Conservation (phyloP, 192 early-diverging fungal genomes). For the Neocallimastix lanati region DNA sequence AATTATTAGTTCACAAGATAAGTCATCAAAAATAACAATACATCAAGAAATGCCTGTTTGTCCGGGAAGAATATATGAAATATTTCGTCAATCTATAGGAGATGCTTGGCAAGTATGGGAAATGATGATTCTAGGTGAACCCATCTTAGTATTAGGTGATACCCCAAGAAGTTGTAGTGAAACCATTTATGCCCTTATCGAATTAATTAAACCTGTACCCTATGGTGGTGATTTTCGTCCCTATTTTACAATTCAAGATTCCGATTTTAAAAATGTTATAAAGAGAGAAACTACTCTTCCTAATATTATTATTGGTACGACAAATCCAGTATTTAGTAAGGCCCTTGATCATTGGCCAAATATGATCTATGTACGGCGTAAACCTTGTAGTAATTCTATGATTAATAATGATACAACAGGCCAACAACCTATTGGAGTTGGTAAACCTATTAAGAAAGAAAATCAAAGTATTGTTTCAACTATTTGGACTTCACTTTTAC, state of each 20-base stretch:
- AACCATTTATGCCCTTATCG: slow-evolving; percentile 61
- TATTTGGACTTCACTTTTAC: neutral
- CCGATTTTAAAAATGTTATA: slow-evolving; percentile 63
- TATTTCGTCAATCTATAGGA: slow-evolving; percentile 62
- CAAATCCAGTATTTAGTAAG: slow-evolving; percentile 85
- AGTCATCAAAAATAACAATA: neutral
- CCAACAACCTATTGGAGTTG: slow-evolving; percentile 4
- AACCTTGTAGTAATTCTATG: slow-evolving; percentile 8
- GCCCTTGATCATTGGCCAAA: slow-evolving; percentile 85
- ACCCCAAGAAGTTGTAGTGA: slow-evolving; percentile 75
- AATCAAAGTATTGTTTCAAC: slow-evolving; percentile 6
- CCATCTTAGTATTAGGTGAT: slow-evolving; percentile 73
- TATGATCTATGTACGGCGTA: slow-evolving; percentile 35
- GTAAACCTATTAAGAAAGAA: slow-evolving; percentile 8
- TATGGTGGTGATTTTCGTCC: slow-evolving; percentile 94
- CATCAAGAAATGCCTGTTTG: neutral
- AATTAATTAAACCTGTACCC: slow-evolving; percentile 82
- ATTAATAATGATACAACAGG: slow-evolving; percentile 1
- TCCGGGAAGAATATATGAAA: slow-evolving; percentile 44
- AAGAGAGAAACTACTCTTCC: slow-evolving; percentile 41
- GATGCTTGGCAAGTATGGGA: slow-evolving; percentile 87
- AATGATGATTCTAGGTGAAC: slow-evolving; percentile 76
- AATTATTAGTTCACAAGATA: slow-evolving; percentile 39
- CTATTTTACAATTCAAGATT: slow-evolving; percentile 92
- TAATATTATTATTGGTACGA: slow-evolving; percentile 77